Evolutionary conservation across 176 grass and related monocot species (phyloP).

Genomic region (Carex parvula): DNA sequence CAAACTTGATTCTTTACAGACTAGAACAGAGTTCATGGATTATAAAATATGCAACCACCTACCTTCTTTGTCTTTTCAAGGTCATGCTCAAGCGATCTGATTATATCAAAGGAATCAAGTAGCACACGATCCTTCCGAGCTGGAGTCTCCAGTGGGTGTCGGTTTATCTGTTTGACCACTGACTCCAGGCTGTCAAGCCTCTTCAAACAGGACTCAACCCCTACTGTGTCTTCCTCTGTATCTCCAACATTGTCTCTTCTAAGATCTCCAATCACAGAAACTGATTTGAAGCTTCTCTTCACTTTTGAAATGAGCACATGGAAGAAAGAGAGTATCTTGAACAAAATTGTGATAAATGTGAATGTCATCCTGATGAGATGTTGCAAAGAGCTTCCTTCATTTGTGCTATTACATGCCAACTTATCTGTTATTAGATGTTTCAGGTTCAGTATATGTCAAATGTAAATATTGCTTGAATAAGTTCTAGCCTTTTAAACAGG

Average conservation of each 20-base stretch:
- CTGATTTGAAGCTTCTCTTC: conserved; percentile 42
- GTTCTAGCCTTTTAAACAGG: neutral
- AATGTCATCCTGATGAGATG: conserved; percentile 54
- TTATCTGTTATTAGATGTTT: conserved; percentile 39
- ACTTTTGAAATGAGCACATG: conserved; percentile 35
- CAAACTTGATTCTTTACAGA: neutral
- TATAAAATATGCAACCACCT: conserved; percentile 16
- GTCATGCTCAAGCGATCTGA: conserved; percentile 91
- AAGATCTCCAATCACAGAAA: conserved; percentile 17
- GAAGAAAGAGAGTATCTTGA: conserved; percentile 66
- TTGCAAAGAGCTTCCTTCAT: conserved; percentile 48
- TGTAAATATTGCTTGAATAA: neutral
- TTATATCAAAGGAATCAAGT: conserved; percentile 89
- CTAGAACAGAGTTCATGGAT: conserved; percentile 1
- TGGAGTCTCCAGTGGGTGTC: conserved; percentile 69
- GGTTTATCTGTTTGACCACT: conserved; percentile 70
- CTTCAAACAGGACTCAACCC: conserved; percentile 54
- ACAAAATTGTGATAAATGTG: conserved; percentile 47
- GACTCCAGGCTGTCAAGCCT: conserved; percentile 78
- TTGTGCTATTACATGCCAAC: conserved; percentile 31
- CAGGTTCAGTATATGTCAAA: conserved; percentile 12
- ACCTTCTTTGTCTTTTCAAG: conserved; percentile 96
- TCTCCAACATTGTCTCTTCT: conserved; percentile 28
- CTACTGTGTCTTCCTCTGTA: conserved; percentile 44
- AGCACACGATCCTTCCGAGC: conserved; percentile 67